A percentile compares a stretch with the other conserved stretches of the same genome.
Conservation (phyloP, 2,329 filamentous ascomycete species). For the Alternaria ventricosa region DNA sequence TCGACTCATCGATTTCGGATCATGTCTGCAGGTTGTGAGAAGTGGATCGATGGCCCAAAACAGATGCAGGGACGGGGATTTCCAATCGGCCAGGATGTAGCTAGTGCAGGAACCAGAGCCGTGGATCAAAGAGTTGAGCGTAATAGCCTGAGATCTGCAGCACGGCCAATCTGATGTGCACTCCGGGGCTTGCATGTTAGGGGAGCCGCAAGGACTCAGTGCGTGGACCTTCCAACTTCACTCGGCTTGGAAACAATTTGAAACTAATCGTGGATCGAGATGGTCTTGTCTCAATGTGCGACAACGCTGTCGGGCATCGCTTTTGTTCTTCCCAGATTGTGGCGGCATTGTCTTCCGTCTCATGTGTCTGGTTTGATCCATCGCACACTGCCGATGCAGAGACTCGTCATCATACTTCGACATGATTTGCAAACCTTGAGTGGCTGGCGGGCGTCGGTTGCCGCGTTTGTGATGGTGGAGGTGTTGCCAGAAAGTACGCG, state of each 20-base stretch:
- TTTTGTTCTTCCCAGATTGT: background rate
- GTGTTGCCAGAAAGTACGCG: background rate
- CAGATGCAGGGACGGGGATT: conserved; percentile 3
- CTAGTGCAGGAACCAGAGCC: conserved; percentile 17
- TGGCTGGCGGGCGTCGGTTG: background rate
- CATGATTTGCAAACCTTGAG: background rate
- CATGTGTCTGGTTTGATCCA: background rate
- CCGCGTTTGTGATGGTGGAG: background rate
- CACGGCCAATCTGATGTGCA: background rate
- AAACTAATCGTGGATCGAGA: background rate
- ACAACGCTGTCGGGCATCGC: background rate
- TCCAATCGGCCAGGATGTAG: conserved; percentile 15
- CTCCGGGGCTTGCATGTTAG: background rate
- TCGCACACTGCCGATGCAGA: background rate
- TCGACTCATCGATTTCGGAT: conserved; percentile 19
- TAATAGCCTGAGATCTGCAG: background rate
- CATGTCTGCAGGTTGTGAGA: conserved; percentile 6
- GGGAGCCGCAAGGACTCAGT: background rate
- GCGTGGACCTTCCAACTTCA: background rate
- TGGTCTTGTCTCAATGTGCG: background rate
- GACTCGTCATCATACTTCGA: background rate
- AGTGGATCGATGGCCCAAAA: conserved; percentile 1
- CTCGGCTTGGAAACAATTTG: background rate
- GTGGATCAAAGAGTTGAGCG: conserved; percentile 23
- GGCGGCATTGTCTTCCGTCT: background rate